phyloP scores from a whole-genome alignment of 441 rosid species.

The Mallotus japonicus region DNA sequence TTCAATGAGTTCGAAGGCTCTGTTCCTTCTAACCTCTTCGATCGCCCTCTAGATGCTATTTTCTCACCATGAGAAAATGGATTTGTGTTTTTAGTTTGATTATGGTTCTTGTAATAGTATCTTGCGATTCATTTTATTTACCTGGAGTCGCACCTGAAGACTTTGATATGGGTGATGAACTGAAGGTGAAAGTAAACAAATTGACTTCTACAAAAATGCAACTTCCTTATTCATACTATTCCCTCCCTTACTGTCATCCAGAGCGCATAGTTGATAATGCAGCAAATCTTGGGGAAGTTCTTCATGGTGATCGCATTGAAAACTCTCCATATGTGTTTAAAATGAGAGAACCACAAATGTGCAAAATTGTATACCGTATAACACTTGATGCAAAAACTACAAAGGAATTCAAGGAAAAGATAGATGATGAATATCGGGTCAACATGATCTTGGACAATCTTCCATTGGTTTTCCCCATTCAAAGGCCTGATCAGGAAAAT shows the following conservation, averaged over 20 bases:
- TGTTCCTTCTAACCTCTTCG: slow-evolving; percentile 60
- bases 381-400: slow-evolving; percentile 58
- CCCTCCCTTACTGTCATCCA: slow-evolving; percentile 71
- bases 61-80: slow-evolving; percentile 9
- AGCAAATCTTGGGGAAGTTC: slow-evolving; percentile 96
- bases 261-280: slow-evolving; percentile 65
- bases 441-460: slow-evolving; percentile 98
- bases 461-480: slow-evolving; percentile 75
- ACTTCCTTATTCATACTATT: slow-evolving; percentile 84
- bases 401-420: slow-evolving; percentile 75
- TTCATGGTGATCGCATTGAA: slow-evolving; percentile 91
- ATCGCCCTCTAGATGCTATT: slow-evolving; percentile 58
- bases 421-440: slow-evolving; percentile 76
- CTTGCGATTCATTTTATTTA: too few species aligned
- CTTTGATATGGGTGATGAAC: slow-evolving; percentile 42
- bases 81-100: too few species aligned
- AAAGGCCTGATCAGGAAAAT: slow-evolving; percentile 59
- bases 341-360: slow-evolving; percentile 87
- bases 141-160: too few species aligned
- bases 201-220: slow-evolving; percentile 87
- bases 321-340: slow-evolving; percentile 88
- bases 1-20: slow-evolving; percentile 80
- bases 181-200: slow-evolving; percentile 92
- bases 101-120: too few species aligned
- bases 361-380: slow-evolving; percentile 60